A percentile compares a stretch with the other conserved stretches of the same genome.
These are phyloP conservation scores for Solanum boliviense DNA, from an alignment of 257 asterid species.

Conservation along the genomic window DNA sequence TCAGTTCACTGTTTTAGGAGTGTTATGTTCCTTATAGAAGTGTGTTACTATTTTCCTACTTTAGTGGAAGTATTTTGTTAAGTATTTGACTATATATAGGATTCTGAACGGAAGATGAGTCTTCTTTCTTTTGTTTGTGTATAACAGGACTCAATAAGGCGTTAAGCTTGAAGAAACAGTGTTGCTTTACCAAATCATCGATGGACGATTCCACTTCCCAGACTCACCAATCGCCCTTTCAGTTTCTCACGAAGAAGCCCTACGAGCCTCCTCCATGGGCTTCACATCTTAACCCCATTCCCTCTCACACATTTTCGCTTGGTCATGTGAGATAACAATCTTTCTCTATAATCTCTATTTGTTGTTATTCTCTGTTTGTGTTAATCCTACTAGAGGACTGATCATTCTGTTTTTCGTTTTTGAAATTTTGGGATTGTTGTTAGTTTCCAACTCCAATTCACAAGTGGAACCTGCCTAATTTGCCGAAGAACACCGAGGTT, in stretches of 20 bases:
- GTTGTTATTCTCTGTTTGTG: not conserved
- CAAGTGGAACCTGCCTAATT: slow-evolving; percentile 83
- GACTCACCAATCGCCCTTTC: not conserved
- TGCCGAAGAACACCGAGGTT: slow-evolving; percentile 75
- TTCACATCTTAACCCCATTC: slow-evolving; percentile 55
- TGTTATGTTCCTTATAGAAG: too few species aligned
- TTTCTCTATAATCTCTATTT: not conserved
- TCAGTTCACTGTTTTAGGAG: too few species aligned
- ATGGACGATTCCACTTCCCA: not conserved
- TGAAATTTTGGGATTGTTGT: not conserved
- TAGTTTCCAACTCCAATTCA: slow-evolving; percentile 95
- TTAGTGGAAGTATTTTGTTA: too few species aligned
- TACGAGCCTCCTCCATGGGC: slow-evolving; percentile 83
- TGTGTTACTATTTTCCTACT: too few species aligned
- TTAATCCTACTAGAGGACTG: not conserved
- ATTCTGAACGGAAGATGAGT: not conserved
- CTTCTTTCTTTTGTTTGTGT: not conserved
- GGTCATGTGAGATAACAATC: slow-evolving; percentile 47
- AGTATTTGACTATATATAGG: too few species aligned
- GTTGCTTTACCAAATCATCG: not conserved
- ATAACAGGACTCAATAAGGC: slow-evolving; percentile 9
- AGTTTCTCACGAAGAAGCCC: slow-evolving; percentile 56
- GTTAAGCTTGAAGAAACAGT: not conserved
- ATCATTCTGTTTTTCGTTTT: slow-evolving; percentile 15
- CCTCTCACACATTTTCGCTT: slow-evolving; percentile 54